Evolutionary conservation across 192 early-diverging fungal species (phyloP), one percentile per base, ranked within the genome.

Genomic region (Funneliformis mosseae): DNA sequence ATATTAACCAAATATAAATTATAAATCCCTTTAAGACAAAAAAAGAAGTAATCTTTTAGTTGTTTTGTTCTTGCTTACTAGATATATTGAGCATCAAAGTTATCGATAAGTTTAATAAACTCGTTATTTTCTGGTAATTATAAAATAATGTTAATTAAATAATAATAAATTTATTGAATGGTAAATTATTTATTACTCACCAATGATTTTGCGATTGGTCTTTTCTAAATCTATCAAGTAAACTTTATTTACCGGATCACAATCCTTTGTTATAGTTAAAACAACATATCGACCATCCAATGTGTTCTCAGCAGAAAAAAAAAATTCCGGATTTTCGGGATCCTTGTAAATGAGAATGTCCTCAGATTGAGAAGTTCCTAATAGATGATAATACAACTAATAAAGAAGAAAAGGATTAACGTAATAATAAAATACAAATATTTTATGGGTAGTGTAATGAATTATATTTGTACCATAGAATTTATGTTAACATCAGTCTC

Each of bases 261-360:
- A 88, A 76, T 86, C 83, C 43, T 83, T 83, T 28, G 12, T 23
- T 61, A 89, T 78, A 39, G 16, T 76, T 11, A 94, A 60, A 75
- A 93, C 42, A 76, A 94, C 59, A 80, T 89, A 94, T 69, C 85
- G 86, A 11, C 90, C 91, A 70, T 92, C 91, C 43, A 89, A 85
- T 3, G 89, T 87, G 33, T 89, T 77, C 10, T 45, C 38, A 0
- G 72, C 62, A n/a, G 55, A 10, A 72, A 85, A 77, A 16, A 77
- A 74, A 60, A 83, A 78, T 6, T 85, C 76, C 0, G 91, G 90
- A 79, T 92, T 82, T 25, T 80, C 74, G 0, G 85, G 81, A 59
- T 88, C 89, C 38, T 86, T 74, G 82, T 82, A 89, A 67, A 93
- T 80, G 48, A 92, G 82, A 45, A 89, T 75, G 80, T 94, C 93